Percentiles rank a stretch among this genome's conserved stretches.
phyloP scores from a whole-genome alignment of 768 basidiomycete genomes.

The Termitomyces sp. region DNA sequence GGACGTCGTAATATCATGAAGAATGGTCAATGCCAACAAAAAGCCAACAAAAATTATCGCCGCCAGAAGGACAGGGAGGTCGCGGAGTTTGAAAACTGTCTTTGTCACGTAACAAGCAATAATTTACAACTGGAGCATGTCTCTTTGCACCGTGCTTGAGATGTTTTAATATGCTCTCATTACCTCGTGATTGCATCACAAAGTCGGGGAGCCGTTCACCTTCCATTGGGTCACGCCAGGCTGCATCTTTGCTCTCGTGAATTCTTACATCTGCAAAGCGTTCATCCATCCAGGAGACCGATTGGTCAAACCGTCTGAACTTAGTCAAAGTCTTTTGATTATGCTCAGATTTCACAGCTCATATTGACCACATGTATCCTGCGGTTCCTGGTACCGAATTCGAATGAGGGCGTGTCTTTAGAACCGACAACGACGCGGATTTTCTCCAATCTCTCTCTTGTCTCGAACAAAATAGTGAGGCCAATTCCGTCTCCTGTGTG shows the following conservation, averaged over 20 bases:
- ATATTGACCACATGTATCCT: not conserved
- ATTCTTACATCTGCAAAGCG: not conserved
- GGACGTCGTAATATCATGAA: too few species aligned
- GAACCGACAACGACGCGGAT: not conserved
- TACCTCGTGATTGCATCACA: not conserved
- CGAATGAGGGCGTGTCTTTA: not conserved
- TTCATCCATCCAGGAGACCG: not conserved
- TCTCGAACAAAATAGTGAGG: not conserved
- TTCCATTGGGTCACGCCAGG: not conserved
- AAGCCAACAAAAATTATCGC: too few species aligned
- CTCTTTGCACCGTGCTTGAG: too few species aligned
- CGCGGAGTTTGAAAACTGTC: not conserved
- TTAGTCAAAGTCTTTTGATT: not conserved
- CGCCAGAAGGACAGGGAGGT: not conserved
- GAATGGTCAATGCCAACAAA: too few species aligned
- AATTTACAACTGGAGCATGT: too few species aligned
- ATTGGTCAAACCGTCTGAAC: not conserved
- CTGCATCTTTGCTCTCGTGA: not conserved
- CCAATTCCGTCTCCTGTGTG: not conserved
- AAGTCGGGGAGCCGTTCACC: not conserved
- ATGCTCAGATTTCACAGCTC: not conserved
- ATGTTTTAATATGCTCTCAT: not conserved
- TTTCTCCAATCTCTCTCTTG: not conserved
- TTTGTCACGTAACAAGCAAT: too few species aligned
- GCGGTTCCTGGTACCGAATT: not conserved